Conservation (phyloP, 179 eudicot species). For the Pouteria campechiana region DNA sequence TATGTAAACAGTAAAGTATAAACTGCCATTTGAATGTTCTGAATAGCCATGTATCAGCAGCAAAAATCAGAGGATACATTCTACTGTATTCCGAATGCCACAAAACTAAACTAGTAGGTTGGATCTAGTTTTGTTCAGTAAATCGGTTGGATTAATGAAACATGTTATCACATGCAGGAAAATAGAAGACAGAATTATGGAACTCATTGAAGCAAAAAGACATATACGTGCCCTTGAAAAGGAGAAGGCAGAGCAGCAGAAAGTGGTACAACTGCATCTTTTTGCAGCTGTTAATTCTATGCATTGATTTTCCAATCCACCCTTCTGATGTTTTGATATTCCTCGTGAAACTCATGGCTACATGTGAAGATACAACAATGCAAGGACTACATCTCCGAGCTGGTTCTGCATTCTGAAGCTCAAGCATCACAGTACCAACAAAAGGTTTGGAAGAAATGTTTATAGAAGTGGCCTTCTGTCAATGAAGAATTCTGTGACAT, state of each 20-base stretch:
- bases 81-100: too few relatives aligned
- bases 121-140: too few relatives aligned
- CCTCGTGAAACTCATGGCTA: background rate
- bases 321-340: slow-evolving; percentile 1
- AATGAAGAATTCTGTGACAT: background rate
- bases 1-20: too few relatives aligned
- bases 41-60: too few relatives aligned
- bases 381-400: slow-evolving; percentile 50
- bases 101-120: too few relatives aligned
- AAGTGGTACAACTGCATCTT: slow-evolving; percentile 22
- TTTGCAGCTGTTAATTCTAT: background rate
- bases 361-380: slow-evolving; percentile 32
- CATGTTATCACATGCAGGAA: slow-evolving; percentile 20
- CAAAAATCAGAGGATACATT: too few relatives aligned
- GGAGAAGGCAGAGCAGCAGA: slow-evolving; percentile 27
- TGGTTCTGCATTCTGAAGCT: slow-evolving; percentile 55
- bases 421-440: slow-evolving; percentile 61
- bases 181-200: slow-evolving; percentile 18
- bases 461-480: background rate
- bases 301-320: background rate
- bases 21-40: too few relatives aligned
- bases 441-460: too few relatives aligned
- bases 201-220: slow-evolving; percentile 24
- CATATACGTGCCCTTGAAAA: slow-evolving; percentile 33
- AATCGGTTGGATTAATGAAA: too few relatives aligned